These are phyloP conservation scores for Trichoderma sp. DNA, from an alignment of 2,329 filamentous ascomycete genomes.

Conservation along the genomic window DNA sequence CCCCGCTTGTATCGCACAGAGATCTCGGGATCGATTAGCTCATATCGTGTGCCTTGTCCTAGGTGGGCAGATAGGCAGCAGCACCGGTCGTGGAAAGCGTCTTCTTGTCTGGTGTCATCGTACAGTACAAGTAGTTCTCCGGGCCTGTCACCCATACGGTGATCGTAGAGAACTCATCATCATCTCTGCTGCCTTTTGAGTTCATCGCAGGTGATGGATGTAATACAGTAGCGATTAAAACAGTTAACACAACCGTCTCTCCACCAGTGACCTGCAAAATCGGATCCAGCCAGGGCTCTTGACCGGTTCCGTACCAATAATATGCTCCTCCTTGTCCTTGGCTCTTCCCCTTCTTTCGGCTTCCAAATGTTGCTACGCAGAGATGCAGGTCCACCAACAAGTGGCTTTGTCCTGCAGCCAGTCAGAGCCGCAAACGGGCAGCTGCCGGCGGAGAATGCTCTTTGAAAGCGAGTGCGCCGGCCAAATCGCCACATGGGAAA, in stretches of 20 bases:
- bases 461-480: conserved; percentile 3
- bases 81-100: neutral
- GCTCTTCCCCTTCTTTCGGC: conserved; percentile 17
- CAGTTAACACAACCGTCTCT: neutral
- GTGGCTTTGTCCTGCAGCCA: conserved; percentile 21
- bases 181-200: conserved; percentile 9
- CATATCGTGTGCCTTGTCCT: neutral
- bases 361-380: conserved; percentile 27
- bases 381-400: conserved; percentile 19
- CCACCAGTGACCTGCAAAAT: conserved; percentile 23
- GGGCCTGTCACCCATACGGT: neutral
- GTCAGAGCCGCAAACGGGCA: conserved; percentile 24
- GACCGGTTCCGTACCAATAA: conserved; percentile 7
- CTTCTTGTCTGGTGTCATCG: neutral
- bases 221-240: too few species aligned
- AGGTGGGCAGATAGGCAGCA: neutral
- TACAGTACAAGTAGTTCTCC: neutral
- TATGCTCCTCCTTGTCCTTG: neutral
- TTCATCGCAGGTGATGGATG: neutral
- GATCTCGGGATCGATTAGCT: neutral
- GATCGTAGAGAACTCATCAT: neutral
- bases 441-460: neutral
- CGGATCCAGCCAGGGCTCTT: conserved; percentile 4
- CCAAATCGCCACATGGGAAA: conserved; percentile 22
- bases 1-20: neutral